Base-by-base conservation (phyloP, 2,329 filamentous ascomycete genomes). In the Colletotrichum chlorophyti region DNA sequence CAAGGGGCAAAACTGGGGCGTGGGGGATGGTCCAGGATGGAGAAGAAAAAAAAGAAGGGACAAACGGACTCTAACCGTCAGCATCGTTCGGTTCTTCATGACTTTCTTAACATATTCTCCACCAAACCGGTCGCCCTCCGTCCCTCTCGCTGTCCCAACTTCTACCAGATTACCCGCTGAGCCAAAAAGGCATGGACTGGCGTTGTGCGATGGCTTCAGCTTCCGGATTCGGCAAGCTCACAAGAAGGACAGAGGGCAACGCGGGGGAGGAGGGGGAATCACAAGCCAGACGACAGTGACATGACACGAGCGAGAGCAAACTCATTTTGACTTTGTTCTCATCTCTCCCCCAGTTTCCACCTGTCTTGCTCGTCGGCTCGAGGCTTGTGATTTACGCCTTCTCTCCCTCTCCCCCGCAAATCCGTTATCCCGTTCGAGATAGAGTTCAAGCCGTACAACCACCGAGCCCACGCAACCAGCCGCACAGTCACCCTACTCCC, bases 71-170 rank as follows among this genome's bases (percentile, higher is more conserved):
- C 26, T 29, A n/a, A n/a, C 55, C 54, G 50, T 59, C 50, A 43
- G 14, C 12, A 52, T 59, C 43, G 31, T 40, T 26, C 31, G 51
- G 42, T 49, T 29, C 19, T 29, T 54, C 51, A 43, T 59, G 42
- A 59, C 55, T 48, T 59, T 54, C 51, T 49, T 59, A 42, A 59
- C 55, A 54, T 59, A 51, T 53, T 55, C 50, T 38, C 55, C 50
- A 54, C 55, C 37, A 8, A 24, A 38, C n/a, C 49, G 47, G 37
- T 38, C 24, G n/a, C 40, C 5, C 19, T 23, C 47, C 14, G 21
- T 24, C 40, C 27, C 26, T 35, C 38, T 10, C 17, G 32, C 26
- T 15, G n/a, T n/a, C n/a, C n/a, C n/a, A n/a, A n/a, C n/a, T n/a
- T n/a, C n/a, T n/a, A 35, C n/a, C 21, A 17, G 11, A 38, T n/a